Percentiles rank a stretch among this genome's conserved stretches.
Evolutionary conservation across 169 alveolate species (phyloP).

Genomic region (Plasmodium berghei): DNA sequence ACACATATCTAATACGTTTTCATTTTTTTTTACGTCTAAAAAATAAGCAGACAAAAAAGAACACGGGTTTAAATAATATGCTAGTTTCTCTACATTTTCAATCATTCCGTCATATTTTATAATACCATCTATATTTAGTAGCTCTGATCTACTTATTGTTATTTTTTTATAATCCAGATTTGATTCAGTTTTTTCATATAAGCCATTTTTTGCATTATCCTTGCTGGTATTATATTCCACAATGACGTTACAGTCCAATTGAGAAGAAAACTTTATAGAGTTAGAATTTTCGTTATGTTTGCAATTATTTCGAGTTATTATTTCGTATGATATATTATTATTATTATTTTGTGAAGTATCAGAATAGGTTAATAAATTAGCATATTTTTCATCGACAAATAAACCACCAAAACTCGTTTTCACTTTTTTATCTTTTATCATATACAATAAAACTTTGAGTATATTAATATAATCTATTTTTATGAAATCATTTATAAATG

Average conservation of each 20-base stretch:
- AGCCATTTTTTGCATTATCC: neutral
- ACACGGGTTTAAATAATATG: conserved; percentile 53
- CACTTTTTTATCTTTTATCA: conserved; percentile 25
- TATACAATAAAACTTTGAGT: conserved; percentile 23
- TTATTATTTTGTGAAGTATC: neutral
- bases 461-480: conserved; percentile 40
- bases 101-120: conserved; percentile 33
- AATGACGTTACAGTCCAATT: no score
- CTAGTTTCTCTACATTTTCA: conserved; percentile 18
- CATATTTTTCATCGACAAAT: conserved; percentile 34
- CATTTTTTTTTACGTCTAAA: conserved; percentile 76
- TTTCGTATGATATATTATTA: neutral
- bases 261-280: no score
- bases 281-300: no score
- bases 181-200: neutral
- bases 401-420: conserved; percentile 47
- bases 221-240: neutral
- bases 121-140: conserved; percentile 32
- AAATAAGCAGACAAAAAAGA: conserved; percentile 78
- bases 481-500: conserved; percentile 56
- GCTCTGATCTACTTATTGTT: conserved; percentile 19
- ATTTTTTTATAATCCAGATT: conserved; percentile 18
- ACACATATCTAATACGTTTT: conserved; percentile 89
- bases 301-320: neutral
- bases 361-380: neutral